Evolutionary conservation across 2,329 filamentous ascomycete genomes (phyloP).

Genomic region (Hypomyces perniciosus): DNA sequence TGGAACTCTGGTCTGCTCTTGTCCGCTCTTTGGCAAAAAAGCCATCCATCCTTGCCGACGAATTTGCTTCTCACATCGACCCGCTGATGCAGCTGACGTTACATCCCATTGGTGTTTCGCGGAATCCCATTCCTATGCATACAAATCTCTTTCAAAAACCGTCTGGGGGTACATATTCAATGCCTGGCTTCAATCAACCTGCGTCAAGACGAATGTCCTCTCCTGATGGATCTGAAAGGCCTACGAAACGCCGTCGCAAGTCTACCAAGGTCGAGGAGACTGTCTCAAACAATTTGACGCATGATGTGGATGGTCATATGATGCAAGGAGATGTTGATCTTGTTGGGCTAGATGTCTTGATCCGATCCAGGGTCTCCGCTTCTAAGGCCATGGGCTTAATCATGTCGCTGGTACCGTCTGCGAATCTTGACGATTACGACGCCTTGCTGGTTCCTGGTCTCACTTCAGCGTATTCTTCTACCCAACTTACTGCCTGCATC

Average conservation of each 20-base stretch:
- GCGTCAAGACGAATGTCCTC: constrained; percentile 44
- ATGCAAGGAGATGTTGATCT: constrained; percentile 95
- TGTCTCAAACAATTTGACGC: constrained; percentile 58
- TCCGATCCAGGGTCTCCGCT: constrained; percentile 83
- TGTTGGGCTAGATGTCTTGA: constrained; percentile 80
- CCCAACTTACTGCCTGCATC: constrained; percentile 76
- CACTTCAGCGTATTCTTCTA: constrained; percentile 70
- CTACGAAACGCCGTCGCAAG: constrained; percentile 72
- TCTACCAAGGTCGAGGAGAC: constrained; percentile 75
- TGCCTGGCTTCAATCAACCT: constrained; percentile 39
- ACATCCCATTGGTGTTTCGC: constrained; percentile 85
- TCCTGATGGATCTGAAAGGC: constrained; percentile 52
- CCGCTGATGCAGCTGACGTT: constrained; percentile 79
- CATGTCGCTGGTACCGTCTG: constrained; percentile 68
- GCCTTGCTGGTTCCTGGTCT: constrained; percentile 60
- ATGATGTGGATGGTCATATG: constrained; percentile 97
- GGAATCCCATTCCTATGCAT: constrained; percentile 90
- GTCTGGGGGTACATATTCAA: constrained; percentile 76
- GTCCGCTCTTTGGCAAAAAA: constrained; percentile 62
- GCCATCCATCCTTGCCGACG: constrained; percentile 58
- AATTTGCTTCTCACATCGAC: constrained; percentile 70
- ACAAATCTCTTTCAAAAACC: constrained; percentile 83
- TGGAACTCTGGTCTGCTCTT: constrained; percentile 81
- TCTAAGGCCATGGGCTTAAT: constrained; percentile 80
- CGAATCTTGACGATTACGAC: constrained; percentile 57